Evolutionary conservation across 805 yeast genomes (phyloP), one percentile per base, ranked within the genome.

Genomic region (Scheffersomyces coipomensis): DNA sequence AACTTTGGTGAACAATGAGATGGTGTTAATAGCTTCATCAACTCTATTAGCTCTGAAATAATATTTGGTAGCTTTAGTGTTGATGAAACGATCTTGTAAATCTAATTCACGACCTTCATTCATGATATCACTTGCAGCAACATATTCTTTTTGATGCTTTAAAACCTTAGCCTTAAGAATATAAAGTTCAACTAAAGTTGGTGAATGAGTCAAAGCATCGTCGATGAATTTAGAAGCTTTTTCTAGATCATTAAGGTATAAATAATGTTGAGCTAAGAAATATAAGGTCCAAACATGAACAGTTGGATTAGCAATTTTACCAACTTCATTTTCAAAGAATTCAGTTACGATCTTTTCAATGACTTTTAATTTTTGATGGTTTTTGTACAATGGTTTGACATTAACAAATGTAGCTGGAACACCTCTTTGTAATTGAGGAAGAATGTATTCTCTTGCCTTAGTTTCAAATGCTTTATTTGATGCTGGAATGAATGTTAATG

Each of bases 401-500:
- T 87, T 84, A 39, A 84, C 84, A 64, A 90, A 93, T 4, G 93
- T 76, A 1, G 97, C 86, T 4, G 98, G 98, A 24, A 89, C 93
- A 29, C 96, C 95, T 40, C 88, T 76, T 45, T 74, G 65, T 51
- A 93, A 74, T 54, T 83, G 86, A 3, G 71, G 60, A 4, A 74
- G 42, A 33, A 90, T 62, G 57, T 89, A 93, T 2, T 59, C 58
- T 22, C 62, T 50, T 5, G 78, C 80, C 38, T 75, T 75, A 8
- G 43, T 43, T 32, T 62, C 64, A 51, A 83, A 79, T 33, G 71
- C 59, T 19, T 75, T 69, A 29, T 56, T 56, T 8, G 73, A 75
- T 12, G 83, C 81, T 10, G 76, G 66, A 30, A 86, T 65, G 48
- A 88, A 87, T 0, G 85, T 75, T 55, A 91, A 72, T 11, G 97